These are phyloP conservation scores for Populus trichocarpa DNA, from an alignment of 441 rosid genomes.

Conservation along the genomic window DNA sequence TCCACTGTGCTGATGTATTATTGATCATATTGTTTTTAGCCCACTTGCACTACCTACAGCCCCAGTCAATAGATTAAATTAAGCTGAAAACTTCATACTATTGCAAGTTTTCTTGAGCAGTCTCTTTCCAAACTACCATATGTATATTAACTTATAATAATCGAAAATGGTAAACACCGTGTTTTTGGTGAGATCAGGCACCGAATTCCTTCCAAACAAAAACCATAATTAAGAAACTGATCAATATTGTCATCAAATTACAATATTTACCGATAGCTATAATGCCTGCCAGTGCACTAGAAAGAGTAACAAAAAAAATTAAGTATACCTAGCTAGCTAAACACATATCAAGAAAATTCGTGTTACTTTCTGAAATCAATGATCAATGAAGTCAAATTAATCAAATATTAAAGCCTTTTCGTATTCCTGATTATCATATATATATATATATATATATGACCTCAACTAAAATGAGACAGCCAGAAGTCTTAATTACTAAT, in stretches of 20 bases:
- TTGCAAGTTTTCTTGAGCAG: background rate
- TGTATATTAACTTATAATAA: background rate
- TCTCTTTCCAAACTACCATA: background rate
- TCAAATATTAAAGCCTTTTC: constrained; percentile 20
- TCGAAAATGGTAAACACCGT: constrained; percentile 13
- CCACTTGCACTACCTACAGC: background rate
- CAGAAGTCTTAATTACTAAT: background rate
- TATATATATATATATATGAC: background rate
- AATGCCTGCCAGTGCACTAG: constrained; percentile 12
- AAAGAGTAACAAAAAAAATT: background rate
- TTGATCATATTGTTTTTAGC: background rate
- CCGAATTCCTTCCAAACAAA: constrained; percentile 14
- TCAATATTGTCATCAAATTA: background rate
- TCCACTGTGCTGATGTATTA: background rate
- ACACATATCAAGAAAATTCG: background rate
- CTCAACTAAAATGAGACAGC: background rate
- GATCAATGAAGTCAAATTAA: constrained; percentile 24
- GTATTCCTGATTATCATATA: constrained; percentile 18
- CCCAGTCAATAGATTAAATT: background rate
- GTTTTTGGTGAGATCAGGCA: constrained; percentile 31
- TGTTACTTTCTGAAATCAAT: background rate
- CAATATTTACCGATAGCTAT: background rate
- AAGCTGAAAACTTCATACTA: background rate
- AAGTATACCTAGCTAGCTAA: background rate
- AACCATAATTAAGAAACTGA: constrained; percentile 1